Base-by-base conservation (phyloP, 1,284 basidiomycete species). In the Lentinula novae-zelandiae region DNA sequence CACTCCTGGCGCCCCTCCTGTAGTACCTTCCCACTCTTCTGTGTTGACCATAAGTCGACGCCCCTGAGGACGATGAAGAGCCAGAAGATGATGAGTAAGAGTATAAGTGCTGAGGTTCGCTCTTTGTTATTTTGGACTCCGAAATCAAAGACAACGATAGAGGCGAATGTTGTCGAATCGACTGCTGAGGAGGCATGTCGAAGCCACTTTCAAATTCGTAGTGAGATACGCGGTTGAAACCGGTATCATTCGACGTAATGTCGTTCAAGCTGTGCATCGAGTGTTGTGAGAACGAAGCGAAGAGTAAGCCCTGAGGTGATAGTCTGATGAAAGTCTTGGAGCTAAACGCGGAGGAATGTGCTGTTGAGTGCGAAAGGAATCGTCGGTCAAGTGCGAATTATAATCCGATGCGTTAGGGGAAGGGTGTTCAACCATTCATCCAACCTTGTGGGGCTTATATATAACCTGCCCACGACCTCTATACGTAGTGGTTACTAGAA, bases 371-470 rank as follows among this genome's bases (percentile, higher is more conserved):
- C 31, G 5, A 10, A 12, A 34, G 34, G 51, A 53, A 34, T 34
- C 51, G 34, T 38, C 17, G 38, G 51, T 34, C 7, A 9, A 50
- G 49, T 8, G 13, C 22, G 31, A n/a, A 13, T 7, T 33, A n/a
- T 33, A 38, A 38, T 20, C 20, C 39, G 38, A 42, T 40, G 39
- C 10, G 39, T 54, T 15, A 22, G 20, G 5, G 53, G 53, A 15
- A 42, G 20, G 36, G 15, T 27, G 22, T 27, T 40, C 27, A 42
- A 42, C 36, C 38, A 54, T 42, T 13, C 40, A 42, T 15, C 38
- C 38, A 54, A 54, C 53, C 53, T 27, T 42, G 53, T 54, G 53
- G 53, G 39, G 38, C 39, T 54, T 54, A 54, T 54, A 54, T 54
- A 54, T 42, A 42, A 54, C 39, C 53, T 40, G 38, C 38, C 53